phyloP scores from a whole-genome alignment of 352 stramenopile genomes.

The Aphanomyces invadans region DNA sequence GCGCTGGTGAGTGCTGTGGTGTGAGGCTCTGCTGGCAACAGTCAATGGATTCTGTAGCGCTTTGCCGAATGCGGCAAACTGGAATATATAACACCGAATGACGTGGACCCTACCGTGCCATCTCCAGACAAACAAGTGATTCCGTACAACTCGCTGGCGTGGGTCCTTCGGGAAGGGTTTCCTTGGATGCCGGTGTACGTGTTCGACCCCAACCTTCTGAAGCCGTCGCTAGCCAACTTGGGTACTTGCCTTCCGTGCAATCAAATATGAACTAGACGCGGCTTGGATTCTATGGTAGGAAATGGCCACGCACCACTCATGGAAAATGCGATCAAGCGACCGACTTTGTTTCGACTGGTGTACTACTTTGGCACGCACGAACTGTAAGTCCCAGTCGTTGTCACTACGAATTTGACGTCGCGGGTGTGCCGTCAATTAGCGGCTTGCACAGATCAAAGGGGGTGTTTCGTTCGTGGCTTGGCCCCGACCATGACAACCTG shows the following conservation, averaged over 20 bases:
- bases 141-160: background rate
- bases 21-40: background rate
- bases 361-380: slow-evolving; percentile 1
- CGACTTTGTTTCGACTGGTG: background rate
- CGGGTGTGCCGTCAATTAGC: background rate
- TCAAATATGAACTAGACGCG: too few relatives aligned
- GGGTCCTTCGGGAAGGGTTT: background rate
- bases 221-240: background rate
- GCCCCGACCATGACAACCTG: background rate
- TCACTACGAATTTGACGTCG: background rate
- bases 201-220: background rate
- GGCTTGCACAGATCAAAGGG: background rate
- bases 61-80: background rate
- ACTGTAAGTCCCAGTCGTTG: background rate
- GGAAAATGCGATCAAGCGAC: background rate
- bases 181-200: slow-evolving; percentile 9
- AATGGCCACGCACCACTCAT: background rate
- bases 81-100: background rate
- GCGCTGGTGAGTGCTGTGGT: background rate
- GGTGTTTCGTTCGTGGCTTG: background rate
- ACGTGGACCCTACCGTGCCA: background rate
- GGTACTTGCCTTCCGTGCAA: background rate
- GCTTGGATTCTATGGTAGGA: background rate
- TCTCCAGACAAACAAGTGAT: background rate
- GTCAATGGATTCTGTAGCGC: background rate